Evolutionary conservation across 108 stramenopile species (phyloP), one percentile per base, ranked within the genome.

Genomic region (Skeletonema marinoi): DNA sequence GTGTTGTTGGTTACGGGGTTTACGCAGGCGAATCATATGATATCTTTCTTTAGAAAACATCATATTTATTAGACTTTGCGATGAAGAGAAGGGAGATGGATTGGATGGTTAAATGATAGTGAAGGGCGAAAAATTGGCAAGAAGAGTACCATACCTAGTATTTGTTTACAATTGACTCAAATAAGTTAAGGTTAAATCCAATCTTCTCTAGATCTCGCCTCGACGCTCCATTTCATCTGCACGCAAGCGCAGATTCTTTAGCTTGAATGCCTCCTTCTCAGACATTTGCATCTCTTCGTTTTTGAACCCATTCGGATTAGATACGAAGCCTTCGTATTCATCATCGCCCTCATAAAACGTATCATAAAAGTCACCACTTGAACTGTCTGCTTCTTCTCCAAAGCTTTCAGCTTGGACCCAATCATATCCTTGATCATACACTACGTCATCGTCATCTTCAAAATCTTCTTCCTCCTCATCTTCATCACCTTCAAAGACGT

Each of bases 11-110:
- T 92, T 19, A 95, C 89, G 29, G 93, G 93, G 6, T 95, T 92
- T 68, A 92, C 91, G 10, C 93, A 95, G 78, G 91, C 89, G 4
- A 88, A 85, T 63, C 91, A 95, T 70, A 89, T 95, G 77, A 81
- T 90, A 30, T 78, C 75, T 38, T 95, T 95, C 74, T 92, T 95
- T 67, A 79, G 92, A 67, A 85, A 80, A 33, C 77, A 89, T 78
- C 87, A 89, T 68, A 91, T 95, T 36, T 88, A 92, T 71, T 95
- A 85, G 77, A n/a, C 1, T 41, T 11, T 71, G 29, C 30, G 39
- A 3, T 1, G 33, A 21, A 19, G 21, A 32, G 31, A 32, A 4
- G 35, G 50, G 17, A 9, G 25, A 3, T 4, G n/a, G 58, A 32
- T 35, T 3, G 48, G 32, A 51, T 64, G 21, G 62, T 56, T 39